Evolutionary conservation across 2,329 filamentous ascomycete species (phyloP).

Genomic region (Aspergillus latus): DNA sequence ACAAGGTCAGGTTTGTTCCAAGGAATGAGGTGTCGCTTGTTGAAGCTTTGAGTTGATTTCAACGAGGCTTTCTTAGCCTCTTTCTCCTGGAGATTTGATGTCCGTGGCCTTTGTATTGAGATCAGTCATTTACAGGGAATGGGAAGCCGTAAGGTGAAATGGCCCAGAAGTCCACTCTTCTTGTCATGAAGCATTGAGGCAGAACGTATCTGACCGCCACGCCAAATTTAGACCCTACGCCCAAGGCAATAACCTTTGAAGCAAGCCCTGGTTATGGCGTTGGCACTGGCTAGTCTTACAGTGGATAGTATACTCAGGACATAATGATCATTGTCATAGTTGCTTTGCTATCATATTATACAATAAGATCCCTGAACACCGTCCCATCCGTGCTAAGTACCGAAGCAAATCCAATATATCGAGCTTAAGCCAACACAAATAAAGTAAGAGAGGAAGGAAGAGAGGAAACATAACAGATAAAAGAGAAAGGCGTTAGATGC

Average conservation of each 20-base stretch:
- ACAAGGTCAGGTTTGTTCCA: slow-evolving; percentile 60
- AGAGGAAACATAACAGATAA: neutral
- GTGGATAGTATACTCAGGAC: neutral
- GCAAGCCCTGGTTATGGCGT: too few species aligned
- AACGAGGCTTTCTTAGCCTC: neutral
- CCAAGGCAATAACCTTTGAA: too few species aligned
- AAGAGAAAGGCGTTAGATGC: neutral
- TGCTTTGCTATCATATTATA: slow-evolving; percentile 11
- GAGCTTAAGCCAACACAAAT: neutral
- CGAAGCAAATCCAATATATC: neutral
- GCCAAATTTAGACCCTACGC: too few species aligned
- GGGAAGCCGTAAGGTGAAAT: too few species aligned
- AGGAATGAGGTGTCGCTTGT: slow-evolving; percentile 50
- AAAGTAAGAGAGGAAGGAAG: neutral
- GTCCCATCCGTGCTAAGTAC: neutral
- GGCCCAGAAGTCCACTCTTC: too few species aligned
- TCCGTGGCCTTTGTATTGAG: too few species aligned
- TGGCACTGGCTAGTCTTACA: too few species aligned
- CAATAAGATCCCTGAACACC: slow-evolving; percentile 3
- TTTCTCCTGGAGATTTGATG: neutral
- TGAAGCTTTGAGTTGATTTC: slow-evolving; percentile 37
- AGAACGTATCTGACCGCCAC: too few species aligned
- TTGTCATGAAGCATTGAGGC: too few species aligned
- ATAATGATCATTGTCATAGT: neutral
- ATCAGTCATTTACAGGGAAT: too few species aligned